Base-by-base conservation (phyloP, 2,329 filamentous ascomycete genomes). In the Pestalotiopsis sp. region DNA sequence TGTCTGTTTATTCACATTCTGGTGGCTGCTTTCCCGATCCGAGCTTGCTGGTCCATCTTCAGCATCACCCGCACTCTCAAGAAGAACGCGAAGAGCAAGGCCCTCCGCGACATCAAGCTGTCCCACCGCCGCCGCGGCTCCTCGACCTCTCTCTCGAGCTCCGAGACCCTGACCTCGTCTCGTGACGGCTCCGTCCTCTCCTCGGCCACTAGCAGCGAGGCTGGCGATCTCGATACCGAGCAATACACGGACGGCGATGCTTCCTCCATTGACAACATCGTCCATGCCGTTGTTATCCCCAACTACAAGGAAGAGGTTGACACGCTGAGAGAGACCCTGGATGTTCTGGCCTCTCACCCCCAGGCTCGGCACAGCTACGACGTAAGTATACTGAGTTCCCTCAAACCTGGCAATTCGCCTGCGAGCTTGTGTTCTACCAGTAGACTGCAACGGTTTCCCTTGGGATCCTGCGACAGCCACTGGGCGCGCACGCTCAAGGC, bases 291-390 rank as follows among this genome's bases (percentile, higher is more conserved):
- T 70, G 83, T 93, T 71, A 84, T 93, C 58, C 91, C 91, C 20
- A 92, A 92, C 75, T 93, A 93, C 81, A 92, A 92, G 78, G 91
- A 93, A 77, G 90, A 93, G 68, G 81, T 90, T 68, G 89, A 91
- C 68, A 92, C 89, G 0, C 81, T 93, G 61, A 85, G 87, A 71
- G 90, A 92, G 75, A 93, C 91, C 0, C 80, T 93, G 23, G 87
- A 90, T 56, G 91, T 93, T 25, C 80, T 93, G 69, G 90, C 90
- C 4, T 90, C 86, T 38, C 91, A 93, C 75, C 85, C 88, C 0
- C 86, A 88, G 72, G 91, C 91, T 31, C 82, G 84, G 67, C 83
- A 82, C 73, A 88, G 85, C 64, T 93, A 93, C 77, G 91, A 93
- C 83, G 91, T 93, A 80, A 84, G 90, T 87, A 66, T 9, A 36